These are phyloP conservation scores for Deinandra increscens DNA, from an alignment of 129 eudicot genomes.

Conservation along the genomic window DNA sequence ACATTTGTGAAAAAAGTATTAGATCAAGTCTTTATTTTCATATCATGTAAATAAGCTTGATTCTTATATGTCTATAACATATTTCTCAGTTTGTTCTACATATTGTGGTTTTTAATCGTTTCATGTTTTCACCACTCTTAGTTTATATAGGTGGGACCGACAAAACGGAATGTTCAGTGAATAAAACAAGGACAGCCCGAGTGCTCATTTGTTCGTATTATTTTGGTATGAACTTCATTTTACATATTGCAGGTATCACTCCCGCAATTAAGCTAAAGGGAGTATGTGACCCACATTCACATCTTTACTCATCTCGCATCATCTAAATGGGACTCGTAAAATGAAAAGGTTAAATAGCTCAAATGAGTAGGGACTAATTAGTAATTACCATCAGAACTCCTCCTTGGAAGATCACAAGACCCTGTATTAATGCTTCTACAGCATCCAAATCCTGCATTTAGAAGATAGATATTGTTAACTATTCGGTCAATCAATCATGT, in stretches of 20 bases:
- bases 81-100: not conserved
- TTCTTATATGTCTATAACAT: not conserved
- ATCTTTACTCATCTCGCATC: not conserved
- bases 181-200: not conserved
- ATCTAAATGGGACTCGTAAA: not conserved
- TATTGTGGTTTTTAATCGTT: conserved; percentile 6
- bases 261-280: conserved; percentile 1
- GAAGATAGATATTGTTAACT: not conserved
- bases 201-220: conserved; percentile 8
- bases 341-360: conserved; percentile 1
- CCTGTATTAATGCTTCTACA: conserved; percentile 96
- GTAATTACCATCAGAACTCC: conserved; percentile 98
- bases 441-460: conserved; percentile 93
- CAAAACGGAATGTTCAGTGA: not conserved
- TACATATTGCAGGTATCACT: not conserved
- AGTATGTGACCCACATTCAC: conserved; percentile 10
- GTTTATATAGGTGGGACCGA: not conserved
- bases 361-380: conserved; percentile 6
- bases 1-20: conserved; percentile 10
- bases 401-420: conserved; percentile 96
- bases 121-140: not conserved
- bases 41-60: not conserved
- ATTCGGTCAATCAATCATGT: not conserved
- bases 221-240: not conserved
- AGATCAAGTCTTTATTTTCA: not conserved